Conservation (phyloP, 331 rosid genomes). For the Acacia concinna region DNA sequence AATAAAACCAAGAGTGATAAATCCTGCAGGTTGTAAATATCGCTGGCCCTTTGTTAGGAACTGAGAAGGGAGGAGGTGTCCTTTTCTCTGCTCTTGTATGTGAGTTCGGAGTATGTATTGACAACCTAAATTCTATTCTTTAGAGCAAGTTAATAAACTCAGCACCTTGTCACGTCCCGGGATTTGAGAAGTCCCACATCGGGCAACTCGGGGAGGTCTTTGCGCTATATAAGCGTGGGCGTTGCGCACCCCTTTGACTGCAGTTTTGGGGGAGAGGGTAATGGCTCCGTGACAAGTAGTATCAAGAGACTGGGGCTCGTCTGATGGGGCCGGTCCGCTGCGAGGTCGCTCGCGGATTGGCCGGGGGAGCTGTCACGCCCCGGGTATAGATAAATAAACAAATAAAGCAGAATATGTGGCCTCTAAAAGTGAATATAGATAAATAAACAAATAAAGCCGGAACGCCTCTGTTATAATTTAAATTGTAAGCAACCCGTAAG, state of each 20-base stretch:
- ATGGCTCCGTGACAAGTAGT: too few species aligned
- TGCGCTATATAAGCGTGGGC: too few species aligned
- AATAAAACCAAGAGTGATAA: neutral
- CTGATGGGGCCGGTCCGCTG: too few species aligned
- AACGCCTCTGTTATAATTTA: neutral
- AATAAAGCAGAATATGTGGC: neutral
- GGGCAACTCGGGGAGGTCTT: too few species aligned
- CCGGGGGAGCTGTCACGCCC: too few species aligned
- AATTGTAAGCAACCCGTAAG: neutral
- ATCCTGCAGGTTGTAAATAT: neutral
- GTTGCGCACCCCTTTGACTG: too few species aligned
- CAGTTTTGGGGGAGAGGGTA: too few species aligned
- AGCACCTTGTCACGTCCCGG: neutral
- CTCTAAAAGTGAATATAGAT: neutral
- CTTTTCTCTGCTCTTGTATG: neutral
- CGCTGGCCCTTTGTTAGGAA: neutral
- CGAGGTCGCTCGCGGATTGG: too few species aligned
- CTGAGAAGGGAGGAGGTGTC: neutral
- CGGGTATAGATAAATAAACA: too few species aligned
- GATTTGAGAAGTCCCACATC: too few species aligned
- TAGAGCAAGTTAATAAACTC: neutral
- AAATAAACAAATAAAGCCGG: neutral
- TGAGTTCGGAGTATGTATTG: neutral
- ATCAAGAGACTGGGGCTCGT: too few species aligned
- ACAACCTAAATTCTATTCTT: neutral